A percentile compares a stretch with the other conserved stretches of the same genome.
Conservation (phyloP, 768 basidiomycete genomes). For the Auricularia sp. region DNA sequence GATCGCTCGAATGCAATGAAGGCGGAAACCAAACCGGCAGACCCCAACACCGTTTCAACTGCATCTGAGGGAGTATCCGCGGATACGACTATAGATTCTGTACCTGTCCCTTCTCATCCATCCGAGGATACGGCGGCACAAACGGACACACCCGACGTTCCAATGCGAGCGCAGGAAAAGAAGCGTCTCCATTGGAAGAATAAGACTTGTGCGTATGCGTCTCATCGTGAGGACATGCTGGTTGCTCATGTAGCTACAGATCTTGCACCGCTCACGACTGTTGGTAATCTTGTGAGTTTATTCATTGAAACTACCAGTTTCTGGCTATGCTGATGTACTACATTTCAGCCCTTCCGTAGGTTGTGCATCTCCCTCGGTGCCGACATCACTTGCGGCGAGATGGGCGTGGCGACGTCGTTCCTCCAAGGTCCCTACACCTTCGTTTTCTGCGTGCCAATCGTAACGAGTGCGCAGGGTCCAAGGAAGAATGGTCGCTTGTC, state of each 20-base stretch:
- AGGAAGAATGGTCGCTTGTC: slow-evolving; percentile 92
- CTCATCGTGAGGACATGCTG: background rate
- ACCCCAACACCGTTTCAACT: slow-evolving; percentile 11
- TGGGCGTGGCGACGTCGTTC: slow-evolving; percentile 92
- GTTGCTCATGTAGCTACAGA: slow-evolving; percentile 25
- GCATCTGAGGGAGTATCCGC: background rate
- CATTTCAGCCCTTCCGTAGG: slow-evolving; percentile 75
- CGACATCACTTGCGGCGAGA: slow-evolving; percentile 94
- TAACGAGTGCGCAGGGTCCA: slow-evolving; percentile 42
- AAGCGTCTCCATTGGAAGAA: slow-evolving; percentile 77
- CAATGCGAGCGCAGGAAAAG: slow-evolving; percentile 69
- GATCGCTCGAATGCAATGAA: slow-evolving; percentile 20
- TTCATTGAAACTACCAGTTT: background rate
- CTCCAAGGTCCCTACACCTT: slow-evolving; percentile 24
- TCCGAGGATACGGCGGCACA: slow-evolving; percentile 19
- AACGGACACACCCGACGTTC: slow-evolving; percentile 58
- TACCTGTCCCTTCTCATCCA: background rate
- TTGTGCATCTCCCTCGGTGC: slow-evolving; percentile 80
- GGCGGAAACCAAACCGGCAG: slow-evolving; percentile 23
- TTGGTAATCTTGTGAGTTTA: slow-evolving; percentile 75
- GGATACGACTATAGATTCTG: slow-evolving; percentile 6
- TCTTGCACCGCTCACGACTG: slow-evolving; percentile 82
- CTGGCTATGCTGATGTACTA: slow-evolving; percentile 2
- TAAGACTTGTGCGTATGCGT: slow-evolving; percentile 61
- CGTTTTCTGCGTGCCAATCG: background rate